These are phyloP conservation scores for Helicocarpus griseus DNA, from an alignment of 2,329 filamentous ascomycete genomes.

Conservation along the genomic window DNA sequence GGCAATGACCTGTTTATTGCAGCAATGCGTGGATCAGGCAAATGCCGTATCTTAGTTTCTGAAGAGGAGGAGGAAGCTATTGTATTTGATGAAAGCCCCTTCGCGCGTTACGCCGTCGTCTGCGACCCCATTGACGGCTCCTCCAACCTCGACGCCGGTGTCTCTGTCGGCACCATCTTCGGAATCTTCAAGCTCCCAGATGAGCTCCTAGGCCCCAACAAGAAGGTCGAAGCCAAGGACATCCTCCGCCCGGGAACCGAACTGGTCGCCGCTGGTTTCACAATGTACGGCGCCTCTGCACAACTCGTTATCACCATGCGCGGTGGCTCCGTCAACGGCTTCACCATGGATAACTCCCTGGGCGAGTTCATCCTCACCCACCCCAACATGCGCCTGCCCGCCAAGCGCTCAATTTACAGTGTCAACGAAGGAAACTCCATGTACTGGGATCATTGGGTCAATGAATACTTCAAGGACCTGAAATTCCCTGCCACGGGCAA, in stretches of 20 bases:
- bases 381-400: conserved; percentile 83
- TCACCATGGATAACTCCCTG: conserved; percentile 91
- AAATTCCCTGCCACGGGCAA: conserved; percentile 67
- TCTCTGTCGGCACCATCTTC: conserved; percentile 96
- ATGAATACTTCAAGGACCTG: conserved; percentile 78
- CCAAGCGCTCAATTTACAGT: conserved; percentile 78
- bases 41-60: conserved; percentile 86
- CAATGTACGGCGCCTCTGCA: conserved; percentile 97
- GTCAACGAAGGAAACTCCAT: conserved; percentile 97
- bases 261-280: conserved; percentile 92
- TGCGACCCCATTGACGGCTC: conserved; percentile 98
- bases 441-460: conserved; percentile 87
- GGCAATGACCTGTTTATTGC: conserved; percentile 96
- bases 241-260: conserved; percentile 83
- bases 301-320: conserved; percentile 97
- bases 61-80: conserved; percentile 95
- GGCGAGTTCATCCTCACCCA: conserved; percentile 99
- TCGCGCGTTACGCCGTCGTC: conserved; percentile 81
- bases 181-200: conserved; percentile 84
- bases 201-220: conserved; percentile 38
- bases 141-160: conserved; percentile 94
- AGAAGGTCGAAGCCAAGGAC: conserved; percentile 57
- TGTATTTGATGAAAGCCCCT: conserved; percentile 64
- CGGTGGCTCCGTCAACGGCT: conserved; percentile 84
- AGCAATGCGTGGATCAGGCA: conserved; percentile 85